Base-by-base conservation (phyloP, 1,139 yeast genomes). In the Arxiozyma heterogenica region DNA sequence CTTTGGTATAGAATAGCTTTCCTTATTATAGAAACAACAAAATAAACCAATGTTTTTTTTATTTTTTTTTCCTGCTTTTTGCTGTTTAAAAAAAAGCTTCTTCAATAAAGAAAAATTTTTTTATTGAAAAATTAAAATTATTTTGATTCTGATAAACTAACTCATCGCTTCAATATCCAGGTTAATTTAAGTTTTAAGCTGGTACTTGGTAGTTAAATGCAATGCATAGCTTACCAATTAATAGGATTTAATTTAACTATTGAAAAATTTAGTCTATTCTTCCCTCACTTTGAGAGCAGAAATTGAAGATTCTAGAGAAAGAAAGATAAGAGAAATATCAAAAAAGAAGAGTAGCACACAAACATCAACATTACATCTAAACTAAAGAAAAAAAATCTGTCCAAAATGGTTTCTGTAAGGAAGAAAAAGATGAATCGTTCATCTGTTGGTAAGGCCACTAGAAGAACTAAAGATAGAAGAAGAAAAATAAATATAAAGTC, bases 401-500 rank as follows among this genome's bases (percentile, higher is more conserved):
- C 21, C 23, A 53, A 54, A 12, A 86, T 86, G 94, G 83, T 81
- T 49, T 81, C 91, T 51, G 96, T 90, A 41, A 82, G 98, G 76
- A 83, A 83, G 75, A 84, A 95, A 79, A 86, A 85, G 81, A 83
- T 84, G 81, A 82, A 82, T 57, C 81, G 85, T 61, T 83, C 93
- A 47, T 78, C 87, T 53, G 80, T 83, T 58, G 73, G 75, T 62
- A 87, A 85, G 70, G 80, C 79, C 63, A 81, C 90, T 47, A 78
- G 94, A 68, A 77, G 84, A 63, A 71, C 71, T 50, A 86, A 86
- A 67, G 91, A 86, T 64, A 82, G 78, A 63, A 83, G 83, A 64
- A 78, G 84, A 64, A 76, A 82, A 60, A 72, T 83, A 56, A 82
- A 81, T 58, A 80, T 86, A 39, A 76, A 77, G 53, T 75, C 86